Percentiles rank a stretch among this genome's conserved stretches.
These are phyloP conservation scores for Nigrograna mackinnonii DNA, from an alignment of 2,329 filamentous ascomycete species.

Conservation along the genomic window DNA sequence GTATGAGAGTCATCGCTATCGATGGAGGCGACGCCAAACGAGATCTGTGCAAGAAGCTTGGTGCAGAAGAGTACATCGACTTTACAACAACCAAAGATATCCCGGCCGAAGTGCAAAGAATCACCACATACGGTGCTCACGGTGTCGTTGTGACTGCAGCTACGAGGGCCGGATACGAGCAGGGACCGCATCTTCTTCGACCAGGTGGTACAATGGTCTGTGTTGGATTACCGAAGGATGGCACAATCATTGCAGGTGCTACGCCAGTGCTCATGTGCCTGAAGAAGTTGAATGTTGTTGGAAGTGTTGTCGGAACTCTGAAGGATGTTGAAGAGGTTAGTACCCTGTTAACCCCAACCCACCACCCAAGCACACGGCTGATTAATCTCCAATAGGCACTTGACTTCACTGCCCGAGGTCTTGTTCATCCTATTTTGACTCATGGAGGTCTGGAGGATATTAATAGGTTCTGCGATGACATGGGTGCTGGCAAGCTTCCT, in stretches of 20 bases:
- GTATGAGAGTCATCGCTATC: conserved; percentile 59
- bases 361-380: not conserved
- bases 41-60: conserved; percentile 51
- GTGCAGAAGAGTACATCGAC: conserved; percentile 61
- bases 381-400: conserved; percentile 16
- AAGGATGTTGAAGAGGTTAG: conserved; percentile 50
- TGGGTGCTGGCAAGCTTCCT: conserved; percentile 43
- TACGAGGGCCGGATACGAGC: conserved; percentile 39
- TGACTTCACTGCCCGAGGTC: conserved; percentile 48
- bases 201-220: conserved; percentile 32
- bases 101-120: conserved; percentile 45
- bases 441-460: conserved; percentile 45
- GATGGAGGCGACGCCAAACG: conserved; percentile 55
- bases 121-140: conserved; percentile 69
- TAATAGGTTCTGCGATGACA: conserved; percentile 42
- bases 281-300: conserved; percentile 48
- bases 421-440: conserved; percentile 45
- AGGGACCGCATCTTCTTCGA: conserved; percentile 27
- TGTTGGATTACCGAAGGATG: conserved; percentile 29
- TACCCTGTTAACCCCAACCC: not conserved
- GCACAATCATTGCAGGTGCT: conserved; percentile 25
- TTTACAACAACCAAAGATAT: conserved; percentile 67
- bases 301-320: conserved; percentile 46
- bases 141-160: conserved; percentile 79
- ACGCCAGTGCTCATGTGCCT: conserved; percentile 42